Base-by-base conservation (phyloP, 23 red algal species). In the Gracilaria domingensis region DNA sequence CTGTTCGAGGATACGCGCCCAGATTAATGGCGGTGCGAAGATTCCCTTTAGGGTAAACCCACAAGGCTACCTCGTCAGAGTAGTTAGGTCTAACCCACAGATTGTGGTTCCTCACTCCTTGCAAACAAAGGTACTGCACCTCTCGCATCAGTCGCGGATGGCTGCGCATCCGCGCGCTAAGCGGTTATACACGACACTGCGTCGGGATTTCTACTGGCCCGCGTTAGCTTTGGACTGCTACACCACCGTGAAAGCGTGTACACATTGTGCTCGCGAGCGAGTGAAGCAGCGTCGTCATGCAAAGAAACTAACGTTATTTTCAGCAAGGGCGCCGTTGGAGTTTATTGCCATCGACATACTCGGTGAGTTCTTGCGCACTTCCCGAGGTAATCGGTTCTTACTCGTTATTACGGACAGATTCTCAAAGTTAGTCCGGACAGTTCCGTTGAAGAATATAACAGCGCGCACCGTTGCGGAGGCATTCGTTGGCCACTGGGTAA, bases 201-300 rank as follows among this genome's bases (percentile, higher is more conserved):
- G 37, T 48, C 14, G 75, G 24, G 50, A 51, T 50, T 47, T 80
- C 38, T 80, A 80, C 40, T 80, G 75, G 75, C 75, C 75, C 45
- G 21, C 39, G 18, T 42, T 74, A 45, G 42, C 4, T 4, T 45
- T 45, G 42, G 42, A 45, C 11, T 45, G 42, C 11, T 45, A 45
- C 11, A 45, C 42, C 42, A 45, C 42, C 42, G 5, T 45, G 5
- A 45, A 45, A 11, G 42, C 42, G 42, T 45, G 42, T 45, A 45
- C 42, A 11, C 42, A 45, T 11, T 45, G 42, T 45, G 42, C 42
- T 45, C 42, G 42, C 11, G 42, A 45, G 11, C 42, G 42, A 45
- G 42, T 45, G 4, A 45, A 45, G 11, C 42, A 7, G 11, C 42
- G 42, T 45, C 42, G 42, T 11, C 42, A 45, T 45, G 42, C 42